phyloP scores from a whole-genome alignment of 352 stramenopile genomes.

The Phytophthora pisi region DNA sequence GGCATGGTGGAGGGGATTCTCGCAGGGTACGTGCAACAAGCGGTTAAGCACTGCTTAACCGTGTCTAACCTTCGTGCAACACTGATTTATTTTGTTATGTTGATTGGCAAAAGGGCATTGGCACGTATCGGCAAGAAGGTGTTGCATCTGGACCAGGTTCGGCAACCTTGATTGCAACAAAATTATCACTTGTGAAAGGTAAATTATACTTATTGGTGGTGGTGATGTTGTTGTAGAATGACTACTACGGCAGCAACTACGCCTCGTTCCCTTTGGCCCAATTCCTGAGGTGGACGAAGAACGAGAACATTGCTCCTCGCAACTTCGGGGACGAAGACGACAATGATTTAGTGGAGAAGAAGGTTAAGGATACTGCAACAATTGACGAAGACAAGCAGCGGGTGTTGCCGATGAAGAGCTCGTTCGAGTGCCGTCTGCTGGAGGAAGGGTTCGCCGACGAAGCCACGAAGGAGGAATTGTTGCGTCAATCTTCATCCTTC shows the following conservation, averaged over 20 bases:
- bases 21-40: slow-evolving; percentile 48
- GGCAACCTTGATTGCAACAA: slow-evolving; percentile 5
- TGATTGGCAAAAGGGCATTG: slow-evolving; percentile 45
- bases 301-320: slow-evolving; percentile 44
- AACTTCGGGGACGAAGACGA: slow-evolving; percentile 46
- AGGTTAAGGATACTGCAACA: neutral
- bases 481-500: slow-evolving; percentile 60
- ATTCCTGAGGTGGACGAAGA: slow-evolving; percentile 65
- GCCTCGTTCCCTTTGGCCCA: slow-evolving; percentile 67
- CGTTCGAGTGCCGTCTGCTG: slow-evolving; percentile 56
- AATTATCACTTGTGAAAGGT: neutral
- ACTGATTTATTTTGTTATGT: slow-evolving; percentile 2
- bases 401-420: slow-evolving; percentile 47
- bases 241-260: slow-evolving; percentile 86
- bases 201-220: neutral
- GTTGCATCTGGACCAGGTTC: slow-evolving; percentile 78
- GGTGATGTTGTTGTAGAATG: slow-evolving; percentile 52
- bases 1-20: slow-evolving; percentile 84
- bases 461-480: slow-evolving; percentile 39
- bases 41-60: neutral
- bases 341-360: slow-evolving; percentile 5
- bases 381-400: slow-evolving; percentile 13
- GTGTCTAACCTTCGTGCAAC: neutral
- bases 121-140: slow-evolving; percentile 75
- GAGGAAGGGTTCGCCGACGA: slow-evolving; percentile 48